Percentiles rank a stretch among this genome's conserved stretches.
Evolutionary conservation across 176 grass and related monocot genomes (phyloP).

Genomic region (Phyllostachys edulis): DNA sequence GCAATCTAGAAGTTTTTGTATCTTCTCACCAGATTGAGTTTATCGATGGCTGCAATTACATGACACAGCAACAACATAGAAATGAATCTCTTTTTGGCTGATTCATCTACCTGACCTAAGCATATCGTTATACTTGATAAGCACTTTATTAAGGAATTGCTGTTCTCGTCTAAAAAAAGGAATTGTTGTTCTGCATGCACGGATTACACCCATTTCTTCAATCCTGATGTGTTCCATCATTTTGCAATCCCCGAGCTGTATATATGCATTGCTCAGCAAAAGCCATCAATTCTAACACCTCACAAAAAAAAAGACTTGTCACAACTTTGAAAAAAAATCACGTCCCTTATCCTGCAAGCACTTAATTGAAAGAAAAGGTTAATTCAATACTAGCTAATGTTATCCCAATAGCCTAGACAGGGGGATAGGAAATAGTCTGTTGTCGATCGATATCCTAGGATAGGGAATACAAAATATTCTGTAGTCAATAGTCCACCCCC

Average conservation of each 20-base stretch:
- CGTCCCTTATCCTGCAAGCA: background rate
- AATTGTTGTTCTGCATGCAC: background rate
- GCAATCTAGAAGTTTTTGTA: background rate
- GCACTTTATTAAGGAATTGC: background rate
- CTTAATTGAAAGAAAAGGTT: background rate
- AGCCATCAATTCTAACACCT: background rate
- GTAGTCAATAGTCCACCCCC: background rate
- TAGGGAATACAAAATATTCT: background rate
- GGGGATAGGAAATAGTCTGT: background rate
- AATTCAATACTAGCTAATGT: background rate
- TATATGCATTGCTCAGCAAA: background rate
- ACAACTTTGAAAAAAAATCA: background rate
- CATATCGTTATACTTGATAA: background rate
- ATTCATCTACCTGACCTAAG: background rate
- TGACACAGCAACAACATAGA: background rate
- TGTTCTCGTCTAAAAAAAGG: background rate
- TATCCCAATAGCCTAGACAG: background rate
- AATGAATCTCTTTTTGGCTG: background rate
- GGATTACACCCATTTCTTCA: background rate
- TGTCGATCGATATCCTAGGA: background rate
- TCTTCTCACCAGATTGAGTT: background rate
- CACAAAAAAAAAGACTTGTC: background rate
- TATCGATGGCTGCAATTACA: background rate
- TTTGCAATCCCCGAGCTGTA: background rate
- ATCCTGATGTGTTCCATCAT: background rate